Conservation (phyloP, 495 filamentous ascomycete species). For the Pseudomonodictys pantanalensis region DNA sequence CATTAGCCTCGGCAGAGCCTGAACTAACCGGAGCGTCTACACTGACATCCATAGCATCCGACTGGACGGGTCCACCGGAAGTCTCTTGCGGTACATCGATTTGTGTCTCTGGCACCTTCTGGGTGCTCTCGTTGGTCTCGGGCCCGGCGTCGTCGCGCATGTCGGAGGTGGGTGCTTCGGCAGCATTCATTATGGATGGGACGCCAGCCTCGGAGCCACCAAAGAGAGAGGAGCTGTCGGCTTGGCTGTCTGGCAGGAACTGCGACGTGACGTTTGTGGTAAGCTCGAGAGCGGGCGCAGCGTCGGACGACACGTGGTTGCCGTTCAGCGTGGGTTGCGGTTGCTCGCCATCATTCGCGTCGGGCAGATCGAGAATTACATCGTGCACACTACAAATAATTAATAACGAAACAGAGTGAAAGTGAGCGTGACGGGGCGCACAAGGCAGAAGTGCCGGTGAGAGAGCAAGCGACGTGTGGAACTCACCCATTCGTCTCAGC, state of each 20-base stretch:
- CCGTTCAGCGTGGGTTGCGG: constrained; percentile 24
- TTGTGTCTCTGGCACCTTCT: constrained; percentile 26
- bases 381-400: constrained; percentile 16
- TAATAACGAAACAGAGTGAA: constrained; percentile 1
- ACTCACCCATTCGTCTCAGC: constrained; percentile 51
- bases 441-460: too few species aligned
- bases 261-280: constrained; percentile 32
- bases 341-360: neutral
- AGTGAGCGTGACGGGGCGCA: constrained; percentile 5
- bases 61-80: neutral
- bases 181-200: constrained; percentile 12
- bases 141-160: constrained; percentile 14
- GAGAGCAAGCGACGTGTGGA: too few species aligned
- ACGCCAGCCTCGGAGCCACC: constrained; percentile 20
- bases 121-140: constrained; percentile 11
- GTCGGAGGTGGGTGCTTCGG: constrained; percentile 27
- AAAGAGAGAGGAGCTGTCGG: constrained; percentile 18
- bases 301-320: constrained; percentile 2
- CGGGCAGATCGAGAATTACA: constrained; percentile 28
- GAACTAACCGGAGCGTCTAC: neutral
- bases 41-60: constrained; percentile 26
- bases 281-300: constrained; percentile 24
- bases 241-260: constrained; percentile 36
- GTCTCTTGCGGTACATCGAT: neutral
- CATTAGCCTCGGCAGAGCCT: neutral